Conservation (phyloP, 2,329 filamentous ascomycete species). For the Colletotrichum cordylinicola region DNA sequence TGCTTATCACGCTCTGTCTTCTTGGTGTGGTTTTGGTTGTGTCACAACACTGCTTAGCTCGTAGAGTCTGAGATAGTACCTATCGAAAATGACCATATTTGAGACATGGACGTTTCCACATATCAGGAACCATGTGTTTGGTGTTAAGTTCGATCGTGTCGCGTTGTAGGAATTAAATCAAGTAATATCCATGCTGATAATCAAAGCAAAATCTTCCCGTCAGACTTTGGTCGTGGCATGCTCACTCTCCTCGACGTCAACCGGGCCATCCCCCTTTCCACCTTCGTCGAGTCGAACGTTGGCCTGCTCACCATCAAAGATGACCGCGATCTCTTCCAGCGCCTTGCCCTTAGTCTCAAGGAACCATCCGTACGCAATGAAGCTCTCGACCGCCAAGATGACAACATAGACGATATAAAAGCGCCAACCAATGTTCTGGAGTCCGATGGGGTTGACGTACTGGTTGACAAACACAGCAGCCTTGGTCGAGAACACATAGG, state of each 20-base stretch:
- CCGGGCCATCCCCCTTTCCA: not conserved
- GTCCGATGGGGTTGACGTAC: constrained; percentile 56
- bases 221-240: constrained; percentile 4
- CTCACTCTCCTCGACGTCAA: constrained; percentile 14
- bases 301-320: constrained; percentile 52
- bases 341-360: constrained; percentile 54
- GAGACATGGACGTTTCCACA: not conserved
- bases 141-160: not conserved
- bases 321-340: constrained; percentile 62
- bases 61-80: too few relatives aligned
- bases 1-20: too few relatives aligned
- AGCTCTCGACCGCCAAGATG: constrained; percentile 50
- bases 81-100: not conserved
- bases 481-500: constrained; percentile 33
- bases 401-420: constrained; percentile 65
- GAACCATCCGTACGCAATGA: constrained; percentile 48
- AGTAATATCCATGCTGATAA: not conserved
- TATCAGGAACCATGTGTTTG: not conserved
- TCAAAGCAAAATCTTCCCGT: not conserved
- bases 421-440: constrained; percentile 55
- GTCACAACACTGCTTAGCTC: too few relatives aligned
- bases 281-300: constrained; percentile 2
- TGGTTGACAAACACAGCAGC: constrained; percentile 34
- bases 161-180: not conserved
- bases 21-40: too few relatives aligned